phyloP scores from a whole-genome alignment of 257 asterid species.

The Catharanthus roseus region DNA sequence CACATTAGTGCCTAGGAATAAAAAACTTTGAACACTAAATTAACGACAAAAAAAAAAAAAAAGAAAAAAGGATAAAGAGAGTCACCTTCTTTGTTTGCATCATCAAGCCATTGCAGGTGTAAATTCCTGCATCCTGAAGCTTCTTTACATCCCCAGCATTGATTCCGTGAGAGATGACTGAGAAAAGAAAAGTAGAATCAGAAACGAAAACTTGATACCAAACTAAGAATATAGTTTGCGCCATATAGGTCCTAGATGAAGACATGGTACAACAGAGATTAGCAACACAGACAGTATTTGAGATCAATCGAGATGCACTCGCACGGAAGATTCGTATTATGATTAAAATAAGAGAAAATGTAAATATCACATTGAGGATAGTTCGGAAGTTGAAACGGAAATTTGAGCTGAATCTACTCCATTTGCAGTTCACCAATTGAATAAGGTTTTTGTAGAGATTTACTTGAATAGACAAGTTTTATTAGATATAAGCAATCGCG shows the following conservation, averaged over 20 bases:
- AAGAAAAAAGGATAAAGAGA: no score
- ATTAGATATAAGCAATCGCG: no score
- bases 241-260: no score
- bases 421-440: background rate
- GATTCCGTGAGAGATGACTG: constrained; percentile 94
- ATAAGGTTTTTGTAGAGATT: background rate
- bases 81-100: constrained; percentile 97
- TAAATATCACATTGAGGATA: background rate
- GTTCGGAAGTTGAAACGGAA: background rate
- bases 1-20: constrained; percentile 3
- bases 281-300: background rate
- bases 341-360: background rate
- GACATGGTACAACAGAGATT: background rate
- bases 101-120: constrained; percentile 94
- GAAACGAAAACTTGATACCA: background rate
- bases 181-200: constrained; percentile 6
- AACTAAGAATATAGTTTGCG: background rate
- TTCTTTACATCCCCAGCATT: constrained; percentile 99
- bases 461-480: background rate
- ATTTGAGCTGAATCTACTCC: background rate
- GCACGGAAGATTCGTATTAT: background rate
- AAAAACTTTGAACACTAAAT: background rate
- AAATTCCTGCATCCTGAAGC: constrained; percentile 96
- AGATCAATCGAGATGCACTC: background rate
- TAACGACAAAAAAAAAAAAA: background rate